These are phyloP conservation scores for Forsythia suspensa DNA, from an alignment of 257 asterid species.

Conservation along the genomic window DNA sequence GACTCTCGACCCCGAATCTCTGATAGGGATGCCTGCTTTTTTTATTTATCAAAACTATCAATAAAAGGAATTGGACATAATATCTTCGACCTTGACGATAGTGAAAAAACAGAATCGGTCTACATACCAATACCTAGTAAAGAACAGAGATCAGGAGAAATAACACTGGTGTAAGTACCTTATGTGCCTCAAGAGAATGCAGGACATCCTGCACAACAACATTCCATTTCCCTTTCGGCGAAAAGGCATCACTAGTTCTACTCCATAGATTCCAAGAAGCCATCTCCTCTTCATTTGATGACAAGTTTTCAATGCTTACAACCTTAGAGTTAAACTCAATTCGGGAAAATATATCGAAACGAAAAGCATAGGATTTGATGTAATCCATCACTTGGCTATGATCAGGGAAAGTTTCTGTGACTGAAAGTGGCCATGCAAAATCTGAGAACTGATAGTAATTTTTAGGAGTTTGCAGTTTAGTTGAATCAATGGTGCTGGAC, in stretches of 20 bases:
- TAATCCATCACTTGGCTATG: slow-evolving; percentile 55
- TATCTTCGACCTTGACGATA: no score
- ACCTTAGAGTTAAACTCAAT: slow-evolving; percentile 43
- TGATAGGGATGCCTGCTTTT: no score
- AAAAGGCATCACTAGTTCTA: slow-evolving; percentile 48
- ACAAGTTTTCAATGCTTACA: slow-evolving; percentile 31
- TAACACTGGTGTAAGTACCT: slow-evolving; percentile 23
- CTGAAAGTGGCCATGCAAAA: slow-evolving; percentile 52
- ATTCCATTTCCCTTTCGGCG: slow-evolving; percentile 45
- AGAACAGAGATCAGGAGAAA: no score
- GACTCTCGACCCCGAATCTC: no score
- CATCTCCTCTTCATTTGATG: slow-evolving; percentile 16
- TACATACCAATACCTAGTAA: no score
- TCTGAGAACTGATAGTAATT: slow-evolving; percentile 59
- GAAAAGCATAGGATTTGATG: slow-evolving; percentile 48
- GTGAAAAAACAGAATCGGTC: no score
- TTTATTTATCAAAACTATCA: no score
- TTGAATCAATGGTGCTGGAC: slow-evolving; percentile 49
- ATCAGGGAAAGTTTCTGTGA: slow-evolving; percentile 36
- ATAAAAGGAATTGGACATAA: no score
- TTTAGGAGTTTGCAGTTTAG: slow-evolving; percentile 63
- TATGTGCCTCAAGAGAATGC: slow-evolving; percentile 25
- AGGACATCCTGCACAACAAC: slow-evolving; percentile 40
- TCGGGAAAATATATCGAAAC: slow-evolving; percentile 28
- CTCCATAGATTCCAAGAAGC: slow-evolving; percentile 39